Evolutionary conservation across 2,329 filamentous ascomycete genomes (phyloP).

Genomic region (Grosmannia serpens): DNA sequence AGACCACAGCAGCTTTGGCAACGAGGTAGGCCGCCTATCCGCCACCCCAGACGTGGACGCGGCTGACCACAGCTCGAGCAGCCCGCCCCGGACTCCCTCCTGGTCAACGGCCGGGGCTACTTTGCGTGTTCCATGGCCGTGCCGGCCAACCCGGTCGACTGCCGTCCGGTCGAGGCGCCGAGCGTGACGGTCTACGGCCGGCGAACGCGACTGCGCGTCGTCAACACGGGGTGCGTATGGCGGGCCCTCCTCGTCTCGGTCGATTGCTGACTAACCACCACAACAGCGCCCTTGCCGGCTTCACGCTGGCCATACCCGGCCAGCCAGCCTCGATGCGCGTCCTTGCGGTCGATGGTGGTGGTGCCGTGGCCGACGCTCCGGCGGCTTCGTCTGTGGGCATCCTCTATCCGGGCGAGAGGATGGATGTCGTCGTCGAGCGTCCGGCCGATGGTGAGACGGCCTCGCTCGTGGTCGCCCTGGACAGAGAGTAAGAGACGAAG

Average conservation of each 20-base stretch:
- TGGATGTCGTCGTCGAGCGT: conserved; percentile 1
- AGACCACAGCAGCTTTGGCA: neutral
- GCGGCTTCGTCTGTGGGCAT: neutral
- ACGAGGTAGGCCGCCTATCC: neutral
- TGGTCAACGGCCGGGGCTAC: conserved; percentile 31
- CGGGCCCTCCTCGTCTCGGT: neutral
- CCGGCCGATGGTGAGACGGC: neutral
- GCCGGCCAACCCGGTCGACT: conserved; percentile 30
- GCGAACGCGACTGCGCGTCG: conserved; percentile 11
- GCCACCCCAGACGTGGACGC: neutral
- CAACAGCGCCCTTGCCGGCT: conserved; percentile 8
- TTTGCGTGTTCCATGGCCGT: conserved; percentile 36
- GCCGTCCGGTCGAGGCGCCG: conserved; percentile 16
- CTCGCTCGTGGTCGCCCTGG: conserved; percentile 5
- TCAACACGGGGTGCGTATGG: conserved; percentile 9
- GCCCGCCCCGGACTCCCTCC: conserved; percentile 34
- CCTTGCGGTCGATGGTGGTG: conserved; percentile 12
- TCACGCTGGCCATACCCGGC: conserved; percentile 10
- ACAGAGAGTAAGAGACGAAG: conserved; percentile 9
- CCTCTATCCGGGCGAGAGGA: conserved; percentile 6
- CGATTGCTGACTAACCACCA: neutral
- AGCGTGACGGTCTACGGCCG: conserved; percentile 6
- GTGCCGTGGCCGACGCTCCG: conserved; percentile 1
- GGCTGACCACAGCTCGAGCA: neutral
- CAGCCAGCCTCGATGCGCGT: conserved; percentile 6